Conservation (phyloP, 192 early-diverging fungal genomes). For the Linderina pennispora region DNA sequence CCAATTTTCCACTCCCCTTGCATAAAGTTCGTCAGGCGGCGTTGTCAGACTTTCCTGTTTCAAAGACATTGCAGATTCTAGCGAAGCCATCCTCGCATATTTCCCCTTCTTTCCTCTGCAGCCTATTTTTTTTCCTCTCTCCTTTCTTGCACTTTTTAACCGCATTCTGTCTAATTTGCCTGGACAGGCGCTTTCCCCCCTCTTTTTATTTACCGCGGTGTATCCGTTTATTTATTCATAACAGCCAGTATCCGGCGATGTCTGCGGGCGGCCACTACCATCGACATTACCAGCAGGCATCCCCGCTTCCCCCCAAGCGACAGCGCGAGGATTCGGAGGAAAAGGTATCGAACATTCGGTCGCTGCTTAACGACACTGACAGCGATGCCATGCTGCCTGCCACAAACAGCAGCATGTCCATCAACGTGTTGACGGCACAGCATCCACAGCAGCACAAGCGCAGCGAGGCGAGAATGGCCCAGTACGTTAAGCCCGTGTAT, state of each 20-base stretch:
- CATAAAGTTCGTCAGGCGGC: no score
- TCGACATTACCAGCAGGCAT: no score
- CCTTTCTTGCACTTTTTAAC: not conserved
- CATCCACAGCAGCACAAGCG: not conserved
- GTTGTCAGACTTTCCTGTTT: no score
- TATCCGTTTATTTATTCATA: not conserved
- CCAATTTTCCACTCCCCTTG: no score
- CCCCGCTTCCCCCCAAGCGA: no score
- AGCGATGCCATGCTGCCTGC: no score
- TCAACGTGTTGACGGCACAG: not conserved
- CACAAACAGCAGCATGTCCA: no score
- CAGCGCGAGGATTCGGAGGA: no score
- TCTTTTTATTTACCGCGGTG: not conserved
- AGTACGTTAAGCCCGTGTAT: no score
- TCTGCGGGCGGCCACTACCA: constrained; percentile 7
- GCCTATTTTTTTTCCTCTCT: constrained; percentile 1
- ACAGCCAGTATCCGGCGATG: not conserved
- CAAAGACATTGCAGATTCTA: no score
- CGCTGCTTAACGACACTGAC: constrained; percentile 31
- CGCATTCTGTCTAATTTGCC: not conserved
- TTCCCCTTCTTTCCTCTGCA: not conserved
- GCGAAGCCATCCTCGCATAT: no score
- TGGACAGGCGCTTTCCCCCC: not conserved
- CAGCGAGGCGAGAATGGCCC: no score
- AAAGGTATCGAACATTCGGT: constrained; percentile 27